Evolutionary conservation across 2,329 filamentous ascomycete species (phyloP).

Genomic region (Ophiocordyceps sinensis): DNA sequence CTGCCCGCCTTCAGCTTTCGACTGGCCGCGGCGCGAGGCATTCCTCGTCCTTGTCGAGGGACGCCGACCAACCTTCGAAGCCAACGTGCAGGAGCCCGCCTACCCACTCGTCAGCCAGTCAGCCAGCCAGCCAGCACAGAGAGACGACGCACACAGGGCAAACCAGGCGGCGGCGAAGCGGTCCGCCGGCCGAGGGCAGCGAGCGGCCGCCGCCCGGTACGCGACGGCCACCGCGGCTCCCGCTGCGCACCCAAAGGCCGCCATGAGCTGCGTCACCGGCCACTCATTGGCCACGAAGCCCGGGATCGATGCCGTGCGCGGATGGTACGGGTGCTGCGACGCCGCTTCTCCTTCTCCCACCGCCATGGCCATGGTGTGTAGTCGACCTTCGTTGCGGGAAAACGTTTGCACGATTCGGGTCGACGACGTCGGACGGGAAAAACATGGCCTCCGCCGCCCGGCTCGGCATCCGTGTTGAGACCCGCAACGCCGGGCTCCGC

Average conservation of each 20-base stretch:
- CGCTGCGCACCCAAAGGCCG: slow-evolving; percentile 19
- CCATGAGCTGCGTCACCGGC: slow-evolving; percentile 22
- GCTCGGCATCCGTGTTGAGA: too few species aligned
- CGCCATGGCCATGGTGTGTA: too few species aligned
- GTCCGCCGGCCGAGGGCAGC: slow-evolving; percentile 16
- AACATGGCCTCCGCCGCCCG: too few species aligned
- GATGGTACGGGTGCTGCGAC: slow-evolving; percentile 34
- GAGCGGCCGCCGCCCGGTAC: slow-evolving; percentile 7
- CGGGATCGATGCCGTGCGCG: slow-evolving; percentile 25
- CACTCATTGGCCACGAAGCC: slow-evolving; percentile 30
- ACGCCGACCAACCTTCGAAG: slow-evolving; percentile 51
- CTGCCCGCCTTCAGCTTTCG: slow-evolving; percentile 18
- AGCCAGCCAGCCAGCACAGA: too few species aligned
- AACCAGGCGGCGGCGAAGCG: slow-evolving; percentile 38
- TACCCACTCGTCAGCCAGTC: slow-evolving; percentile 13
- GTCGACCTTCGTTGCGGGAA: too few species aligned
- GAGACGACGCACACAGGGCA: slow-evolving; percentile 26
- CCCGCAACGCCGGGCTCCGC: too few species aligned
- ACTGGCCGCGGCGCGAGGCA: too few species aligned
- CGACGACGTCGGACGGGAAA: too few species aligned
- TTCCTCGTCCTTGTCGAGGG: background rate
- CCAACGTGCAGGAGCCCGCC: slow-evolving; percentile 60
- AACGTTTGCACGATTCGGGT: too few species aligned
- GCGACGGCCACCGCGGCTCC: slow-evolving; percentile 19
- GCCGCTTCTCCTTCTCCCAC: background rate